These are phyloP conservation scores for Alternaria infectoria DNA, from an alignment of 2,329 filamentous ascomycete genomes.

Conservation along the genomic window DNA sequence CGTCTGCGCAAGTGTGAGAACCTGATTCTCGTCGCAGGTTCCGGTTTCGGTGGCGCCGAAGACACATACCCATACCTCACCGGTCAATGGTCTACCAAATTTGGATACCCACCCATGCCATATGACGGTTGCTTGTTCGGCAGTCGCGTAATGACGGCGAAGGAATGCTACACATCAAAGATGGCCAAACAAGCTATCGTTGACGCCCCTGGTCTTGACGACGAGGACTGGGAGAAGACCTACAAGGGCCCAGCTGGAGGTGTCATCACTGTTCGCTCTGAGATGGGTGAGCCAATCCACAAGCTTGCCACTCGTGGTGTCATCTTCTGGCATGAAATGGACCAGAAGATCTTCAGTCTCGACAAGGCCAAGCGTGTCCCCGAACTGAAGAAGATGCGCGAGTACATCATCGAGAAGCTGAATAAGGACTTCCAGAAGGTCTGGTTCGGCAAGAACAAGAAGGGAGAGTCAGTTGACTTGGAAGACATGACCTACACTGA, in stretches of 20 bases:
- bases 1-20: conserved; percentile 54
- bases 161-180: conserved; percentile 54
- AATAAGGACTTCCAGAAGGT: conserved; percentile 58
- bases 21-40: conserved; percentile 56
- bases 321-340: conserved; percentile 97
- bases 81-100: conserved; percentile 53
- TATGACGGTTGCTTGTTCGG: conserved; percentile 57
- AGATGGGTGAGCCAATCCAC: conserved; percentile 99
- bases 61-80: conserved; percentile 57
- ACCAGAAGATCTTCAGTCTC: conserved; percentile 94
- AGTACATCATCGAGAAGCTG: conserved; percentile 55
- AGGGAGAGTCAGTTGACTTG: conserved; percentile 53
- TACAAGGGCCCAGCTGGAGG: conserved; percentile 79
- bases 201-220: conserved; percentile 51
- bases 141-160: conserved; percentile 57
- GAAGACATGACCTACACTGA: conserved; percentile 58
- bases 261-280: conserved; percentile 93
- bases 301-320: conserved; percentile 98
- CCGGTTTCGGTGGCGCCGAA: conserved; percentile 56
- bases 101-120: conserved; percentile 55
- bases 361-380: conserved; percentile 73
- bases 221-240: conserved; percentile 55
- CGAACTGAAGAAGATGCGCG: conserved; percentile 52
- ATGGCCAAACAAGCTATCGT: conserved; percentile 55
- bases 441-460: conserved; percentile 56